A percentile compares a stretch with the other conserved stretches of the same genome.
Conservation (phyloP, 2,329 filamentous ascomycete genomes). For the Fusarium buharicum region DNA sequence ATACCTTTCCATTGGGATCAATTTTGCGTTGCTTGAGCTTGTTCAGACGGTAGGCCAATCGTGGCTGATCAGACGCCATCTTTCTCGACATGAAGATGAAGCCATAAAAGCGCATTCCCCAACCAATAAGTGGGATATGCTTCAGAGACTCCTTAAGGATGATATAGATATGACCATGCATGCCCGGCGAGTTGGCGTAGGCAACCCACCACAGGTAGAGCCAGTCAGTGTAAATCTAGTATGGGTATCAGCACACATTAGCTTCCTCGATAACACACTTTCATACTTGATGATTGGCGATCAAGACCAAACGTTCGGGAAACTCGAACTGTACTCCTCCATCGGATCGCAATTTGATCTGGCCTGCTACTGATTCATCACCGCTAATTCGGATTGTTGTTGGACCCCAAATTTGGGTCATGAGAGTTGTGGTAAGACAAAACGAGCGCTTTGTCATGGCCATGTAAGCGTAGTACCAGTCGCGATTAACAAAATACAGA, state of each 20-base stretch:
- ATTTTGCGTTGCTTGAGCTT: slow-evolving; percentile 71
- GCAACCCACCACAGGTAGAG: slow-evolving; percentile 93
- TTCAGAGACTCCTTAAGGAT: slow-evolving; percentile 90
- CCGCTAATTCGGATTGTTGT: slow-evolving; percentile 85
- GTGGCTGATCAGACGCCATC: slow-evolving; percentile 81
- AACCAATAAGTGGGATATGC: slow-evolving; percentile 81
- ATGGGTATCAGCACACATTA: not conserved
- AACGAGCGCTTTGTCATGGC: slow-evolving; percentile 87
- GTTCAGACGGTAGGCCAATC: slow-evolving; percentile 77
- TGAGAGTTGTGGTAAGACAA: slow-evolving; percentile 78
- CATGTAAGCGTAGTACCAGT: slow-evolving; percentile 88
- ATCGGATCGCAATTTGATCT: slow-evolving; percentile 75
- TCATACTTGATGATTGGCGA: slow-evolving; percentile 83
- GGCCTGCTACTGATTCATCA: slow-evolving; percentile 79
- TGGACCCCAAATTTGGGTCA: slow-evolving; percentile 90
- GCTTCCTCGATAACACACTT: not conserved
- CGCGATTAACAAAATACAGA: slow-evolving; percentile 78
- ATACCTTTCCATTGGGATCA: slow-evolving; percentile 64
- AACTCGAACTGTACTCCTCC: slow-evolving; percentile 82
- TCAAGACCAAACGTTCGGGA: slow-evolving; percentile 81
- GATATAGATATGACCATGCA: slow-evolving; percentile 90
- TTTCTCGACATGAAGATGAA: slow-evolving; percentile 95
- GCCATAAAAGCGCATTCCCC: slow-evolving; percentile 85
- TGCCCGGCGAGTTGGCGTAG: slow-evolving; percentile 78
- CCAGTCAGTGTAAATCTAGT: slow-evolving; percentile 86